phyloP scores from a whole-genome alignment of 2,329 filamentous ascomycete species.

The Exophiala sp. region DNA sequence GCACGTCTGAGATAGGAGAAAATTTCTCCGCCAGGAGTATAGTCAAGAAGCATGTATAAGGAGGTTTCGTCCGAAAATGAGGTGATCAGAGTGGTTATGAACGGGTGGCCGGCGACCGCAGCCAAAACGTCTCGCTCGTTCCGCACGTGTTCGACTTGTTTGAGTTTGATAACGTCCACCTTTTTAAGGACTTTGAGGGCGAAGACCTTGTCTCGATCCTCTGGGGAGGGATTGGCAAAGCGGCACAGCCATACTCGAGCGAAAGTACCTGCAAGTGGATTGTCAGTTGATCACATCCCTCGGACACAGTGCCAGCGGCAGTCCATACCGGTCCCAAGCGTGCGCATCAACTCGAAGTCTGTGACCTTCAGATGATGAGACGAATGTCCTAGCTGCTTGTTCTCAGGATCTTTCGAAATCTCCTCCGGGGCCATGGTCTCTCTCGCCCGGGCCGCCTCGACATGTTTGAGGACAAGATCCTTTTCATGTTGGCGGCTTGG shows the following conservation, averaged over 20 bases:
- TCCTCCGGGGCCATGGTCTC: constrained; percentile 27
- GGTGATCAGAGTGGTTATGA: constrained; percentile 59
- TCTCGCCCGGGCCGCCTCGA: constrained; percentile 8
- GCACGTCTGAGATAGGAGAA: constrained; percentile 60
- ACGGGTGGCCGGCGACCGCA: constrained; percentile 58
- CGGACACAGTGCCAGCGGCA: not conserved
- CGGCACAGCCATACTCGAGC: constrained; percentile 47
- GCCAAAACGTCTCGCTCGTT: constrained; percentile 61
- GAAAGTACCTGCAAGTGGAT: constrained; percentile 42
- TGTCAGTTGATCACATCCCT: constrained; percentile 6
- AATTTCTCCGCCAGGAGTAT: constrained; percentile 62
- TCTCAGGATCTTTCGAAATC: constrained; percentile 36
- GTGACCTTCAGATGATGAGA: constrained; percentile 36
- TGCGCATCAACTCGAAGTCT: constrained; percentile 46
- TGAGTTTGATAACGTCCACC: constrained; percentile 52
- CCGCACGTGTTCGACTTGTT: constrained; percentile 63
- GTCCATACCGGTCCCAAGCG: constrained; percentile 44
- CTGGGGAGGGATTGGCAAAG: constrained; percentile 35
- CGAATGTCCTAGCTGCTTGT: constrained; percentile 37
- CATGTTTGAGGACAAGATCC: constrained; percentile 23
- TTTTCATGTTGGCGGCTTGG: constrained; percentile 27
- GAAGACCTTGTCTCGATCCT: constrained; percentile 40
- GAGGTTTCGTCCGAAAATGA: constrained; percentile 59
- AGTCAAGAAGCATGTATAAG: constrained; percentile 56
- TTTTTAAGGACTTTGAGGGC: constrained; percentile 48